These are phyloP conservation scores for Oryza glumipatula DNA, from an alignment of 176 grass and related monocot species.

Conservation along the genomic window DNA sequence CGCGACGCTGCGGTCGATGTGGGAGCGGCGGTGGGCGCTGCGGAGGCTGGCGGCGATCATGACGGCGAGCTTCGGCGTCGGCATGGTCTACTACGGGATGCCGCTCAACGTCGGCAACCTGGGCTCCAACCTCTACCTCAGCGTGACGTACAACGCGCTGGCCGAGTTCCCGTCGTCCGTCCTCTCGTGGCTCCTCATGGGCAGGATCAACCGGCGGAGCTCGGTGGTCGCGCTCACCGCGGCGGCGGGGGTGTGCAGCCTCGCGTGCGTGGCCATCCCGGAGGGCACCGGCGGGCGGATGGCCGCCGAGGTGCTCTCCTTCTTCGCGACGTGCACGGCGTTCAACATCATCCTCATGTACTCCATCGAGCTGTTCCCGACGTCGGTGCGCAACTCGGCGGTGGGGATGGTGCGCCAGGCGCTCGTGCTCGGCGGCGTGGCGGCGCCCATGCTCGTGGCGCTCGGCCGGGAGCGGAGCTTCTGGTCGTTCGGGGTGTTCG, in stretches of 20 bases:
- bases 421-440: constrained; percentile 66
- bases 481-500: constrained; percentile 81
- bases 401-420: constrained; percentile 72
- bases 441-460: constrained; percentile 71
- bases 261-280: constrained; percentile 55
- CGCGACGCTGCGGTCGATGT: constrained; percentile 55
- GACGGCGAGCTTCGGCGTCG: constrained; percentile 66
- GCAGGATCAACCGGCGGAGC: constrained; percentile 60
- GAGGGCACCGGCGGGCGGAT: constrained; percentile 45
- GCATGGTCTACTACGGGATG: constrained; percentile 90
- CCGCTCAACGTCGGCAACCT: constrained; percentile 88
- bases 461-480: constrained; percentile 63
- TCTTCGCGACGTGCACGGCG: constrained; percentile 80
- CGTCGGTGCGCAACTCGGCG: constrained; percentile 79
- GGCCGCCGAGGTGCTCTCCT: constrained; percentile 66
- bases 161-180: constrained; percentile 71
- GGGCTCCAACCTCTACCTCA: constrained; percentile 80
- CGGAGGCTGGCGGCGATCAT: constrained; percentile 70
- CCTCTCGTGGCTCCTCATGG: constrained; percentile 54
- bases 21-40: constrained; percentile 66
- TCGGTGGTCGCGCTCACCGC: constrained; percentile 53
- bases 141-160: constrained; percentile 79
- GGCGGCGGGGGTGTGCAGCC: constrained; percentile 52
- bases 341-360: constrained; percentile 75
- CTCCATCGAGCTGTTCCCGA: constrained; percentile 90